Evolutionary conservation across 192 early-diverging fungal species (phyloP), one percentile per base, ranked within the genome.

Genomic region (Mortierella hygrophila): DNA sequence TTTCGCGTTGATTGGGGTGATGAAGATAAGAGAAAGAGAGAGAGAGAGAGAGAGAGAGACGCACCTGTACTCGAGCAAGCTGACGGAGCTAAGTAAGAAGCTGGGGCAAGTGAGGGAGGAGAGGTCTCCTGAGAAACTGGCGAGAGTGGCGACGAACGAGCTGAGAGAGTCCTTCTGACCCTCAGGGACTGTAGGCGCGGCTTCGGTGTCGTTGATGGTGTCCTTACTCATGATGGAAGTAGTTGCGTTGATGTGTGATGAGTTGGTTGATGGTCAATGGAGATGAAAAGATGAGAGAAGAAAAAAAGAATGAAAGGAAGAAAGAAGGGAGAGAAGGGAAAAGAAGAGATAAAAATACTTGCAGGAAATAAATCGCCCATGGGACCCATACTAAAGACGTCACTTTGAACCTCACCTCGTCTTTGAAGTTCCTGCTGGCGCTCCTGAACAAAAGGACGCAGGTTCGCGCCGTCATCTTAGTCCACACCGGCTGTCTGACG

Each of bases 91-190:
- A 49, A 97, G 88, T 11, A 97, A 80, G 78, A 96, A 97, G 54
- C 94, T 93, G 68, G 96, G 96, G 82, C 95, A 95, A 4, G 96
- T 96, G 68, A 97, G 88, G 70, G 91, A 92, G 13, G 94, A 95
- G 38, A 97, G 90, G 75, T 97, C 96, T 60, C 96, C 96, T 21
- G 96, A 95, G 75, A 95, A 95, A 42, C 94, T 93, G 42, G 94
- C 92, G 32, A 97, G 82, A 26, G 93, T 93, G 79, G 93, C 92
- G 49, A 95, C 68, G 70, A 96, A 95, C 2, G 91, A 91, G 54
- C 91, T 88, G 82, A 96, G 92, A 52, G 91, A 92, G 38, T 92
- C 92, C 78, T 91, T 89, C 72, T 94, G 90, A 55, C 93, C 92
- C 69, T 89, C 86, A 21, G 94, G 93, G 49, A 94, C 92, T 35